These are phyloP conservation scores for Clitocybe nebularis DNA, from an alignment of 1,284 basidiomycete genomes.

Conservation along the genomic window DNA sequence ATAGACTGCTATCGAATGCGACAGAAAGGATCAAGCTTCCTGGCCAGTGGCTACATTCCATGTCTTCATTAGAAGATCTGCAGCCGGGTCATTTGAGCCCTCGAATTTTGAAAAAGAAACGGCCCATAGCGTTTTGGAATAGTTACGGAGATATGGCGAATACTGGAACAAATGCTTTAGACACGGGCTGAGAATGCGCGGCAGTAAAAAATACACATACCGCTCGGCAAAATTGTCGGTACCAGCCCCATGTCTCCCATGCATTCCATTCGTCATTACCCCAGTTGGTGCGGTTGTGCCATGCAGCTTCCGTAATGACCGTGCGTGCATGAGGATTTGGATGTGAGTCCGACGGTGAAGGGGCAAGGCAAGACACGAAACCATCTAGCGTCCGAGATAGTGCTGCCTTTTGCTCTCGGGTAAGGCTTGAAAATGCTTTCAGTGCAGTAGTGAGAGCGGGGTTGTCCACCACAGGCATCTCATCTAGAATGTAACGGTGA, in stretches of 20 bases:
- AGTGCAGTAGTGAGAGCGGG: constrained; percentile 64
- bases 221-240: constrained; percentile 75
- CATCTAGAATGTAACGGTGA: too few relatives aligned
- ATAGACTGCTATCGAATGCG: not conserved
- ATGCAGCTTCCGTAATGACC: constrained; percentile 57
- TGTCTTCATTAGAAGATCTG: constrained; percentile 54
- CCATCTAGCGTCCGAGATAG: constrained; percentile 65
- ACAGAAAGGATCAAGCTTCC: constrained; percentile 22
- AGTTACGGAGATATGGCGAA: constrained; percentile 69
- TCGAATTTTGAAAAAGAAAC: constrained; percentile 63
- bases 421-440: constrained; percentile 69
- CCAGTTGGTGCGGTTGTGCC: constrained; percentile 71
- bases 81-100: constrained; percentile 51
- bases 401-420: constrained; percentile 69
- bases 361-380: constrained; percentile 61
- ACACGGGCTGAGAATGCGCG: not conserved
- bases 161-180: constrained; percentile 49
- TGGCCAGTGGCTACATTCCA: constrained; percentile 71
- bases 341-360: constrained; percentile 32
- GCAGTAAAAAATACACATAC: constrained; percentile 40
- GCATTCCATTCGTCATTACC: constrained; percentile 67
- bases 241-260: constrained; percentile 88
- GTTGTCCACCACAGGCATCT: constrained; percentile 53
- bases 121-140: constrained; percentile 59
- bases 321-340: constrained; percentile 43